Conservation (phyloP, 495 filamentous ascomycete genomes). For the Saxophila tyrrhenica region DNA sequence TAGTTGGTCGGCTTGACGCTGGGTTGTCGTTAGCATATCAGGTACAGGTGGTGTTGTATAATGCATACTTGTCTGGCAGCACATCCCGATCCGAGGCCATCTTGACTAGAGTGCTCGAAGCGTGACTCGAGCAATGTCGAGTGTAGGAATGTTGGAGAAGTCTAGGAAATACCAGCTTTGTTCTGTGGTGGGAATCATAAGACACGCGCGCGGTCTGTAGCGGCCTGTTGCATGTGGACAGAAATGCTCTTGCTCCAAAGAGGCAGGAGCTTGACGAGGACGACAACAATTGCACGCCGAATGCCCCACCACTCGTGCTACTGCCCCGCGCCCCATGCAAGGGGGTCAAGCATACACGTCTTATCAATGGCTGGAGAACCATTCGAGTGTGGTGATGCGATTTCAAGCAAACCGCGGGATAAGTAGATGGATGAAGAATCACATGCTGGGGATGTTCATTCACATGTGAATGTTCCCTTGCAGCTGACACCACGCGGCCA, state of each 20-base stretch:
- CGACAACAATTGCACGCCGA: not conserved
- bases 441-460: too few relatives aligned
- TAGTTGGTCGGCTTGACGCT: conserved; percentile 81
- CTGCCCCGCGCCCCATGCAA: not conserved
- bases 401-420: too few relatives aligned
- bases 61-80: conserved; percentile 14
- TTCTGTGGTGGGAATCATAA: not conserved
- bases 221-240: not conserved
- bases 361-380: not conserved
- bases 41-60: not conserved
- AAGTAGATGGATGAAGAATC: too few relatives aligned
- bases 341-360: not conserved
- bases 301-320: not conserved
- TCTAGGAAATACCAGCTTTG: not conserved
- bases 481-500: too few relatives aligned
- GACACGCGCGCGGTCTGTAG: not conserved
- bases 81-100: conserved; percentile 23
- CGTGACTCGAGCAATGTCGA: conserved; percentile 13
- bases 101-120: conserved; percentile 17
- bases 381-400: too few relatives aligned
- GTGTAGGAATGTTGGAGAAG: not conserved
- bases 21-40: conserved; percentile 3
- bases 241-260: not conserved
- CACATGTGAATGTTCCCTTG: too few relatives aligned
- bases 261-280: not conserved